These are phyloP conservation scores for Artemisia tridentata DNA, from an alignment of 129 eudicot genomes.

Conservation along the genomic window DNA sequence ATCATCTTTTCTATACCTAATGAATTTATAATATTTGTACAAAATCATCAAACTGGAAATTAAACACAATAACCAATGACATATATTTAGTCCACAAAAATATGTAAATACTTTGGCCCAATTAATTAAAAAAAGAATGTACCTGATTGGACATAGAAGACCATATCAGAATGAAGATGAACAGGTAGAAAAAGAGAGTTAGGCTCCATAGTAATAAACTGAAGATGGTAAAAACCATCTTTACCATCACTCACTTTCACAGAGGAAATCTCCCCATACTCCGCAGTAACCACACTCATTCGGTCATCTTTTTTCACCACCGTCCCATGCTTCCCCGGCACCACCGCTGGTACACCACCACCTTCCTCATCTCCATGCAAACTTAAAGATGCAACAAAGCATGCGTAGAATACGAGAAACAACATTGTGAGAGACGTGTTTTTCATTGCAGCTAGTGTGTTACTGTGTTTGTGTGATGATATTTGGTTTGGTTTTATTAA, in stretches of 20 bases:
- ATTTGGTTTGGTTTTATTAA: neutral
- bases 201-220: conserved; percentile 74
- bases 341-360: conserved; percentile 15
- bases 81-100: no score
- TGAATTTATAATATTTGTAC: no score
- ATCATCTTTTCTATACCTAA: no score
- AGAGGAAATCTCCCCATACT: conserved; percentile 57
- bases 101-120: no score
- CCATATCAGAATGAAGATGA: conserved; percentile 76
- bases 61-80: no score
- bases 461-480: conserved; percentile 8
- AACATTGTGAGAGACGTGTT: neutral
- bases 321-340: conserved; percentile 27
- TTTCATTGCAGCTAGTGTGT: neutral
- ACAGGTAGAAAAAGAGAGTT: conserved; percentile 76
- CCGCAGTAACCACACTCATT: conserved; percentile 37
- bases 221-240: conserved; percentile 61
- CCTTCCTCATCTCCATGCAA: conserved; percentile 18
- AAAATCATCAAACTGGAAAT: no score
- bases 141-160: conserved; percentile 85
- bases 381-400: neutral
- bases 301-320: conserved; percentile 49
- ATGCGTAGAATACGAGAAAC: conserved; percentile 12
- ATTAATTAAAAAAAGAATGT: neutral
- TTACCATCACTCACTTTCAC: conserved; percentile 47